Percentiles rank a stretch among this genome's conserved stretches.
phyloP scores from a whole-genome alignment of 1,284 basidiomycete species.

The Malassezia pachydermatis region DNA sequence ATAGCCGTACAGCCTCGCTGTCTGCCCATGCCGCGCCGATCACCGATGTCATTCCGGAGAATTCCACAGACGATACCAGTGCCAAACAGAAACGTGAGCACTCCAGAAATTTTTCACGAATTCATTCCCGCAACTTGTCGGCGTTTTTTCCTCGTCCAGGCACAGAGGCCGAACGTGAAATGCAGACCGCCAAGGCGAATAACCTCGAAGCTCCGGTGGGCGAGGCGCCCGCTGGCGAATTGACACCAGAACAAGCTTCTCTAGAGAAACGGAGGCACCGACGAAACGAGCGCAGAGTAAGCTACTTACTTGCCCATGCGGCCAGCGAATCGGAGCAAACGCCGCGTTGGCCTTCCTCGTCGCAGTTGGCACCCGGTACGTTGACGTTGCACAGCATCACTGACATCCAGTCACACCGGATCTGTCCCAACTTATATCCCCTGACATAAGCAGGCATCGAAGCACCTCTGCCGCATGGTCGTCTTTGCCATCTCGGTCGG shows the following conservation, averaged over 20 bases:
- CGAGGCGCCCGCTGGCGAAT: too few relatives aligned
- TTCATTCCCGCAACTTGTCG: slow-evolving; percentile 39
- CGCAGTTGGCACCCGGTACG: neutral
- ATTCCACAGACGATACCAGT: neutral
- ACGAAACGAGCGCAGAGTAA: slow-evolving; percentile 9
- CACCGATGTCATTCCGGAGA: too few relatives aligned
- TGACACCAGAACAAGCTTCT: neutral
- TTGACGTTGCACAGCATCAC: too few relatives aligned
- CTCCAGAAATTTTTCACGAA: slow-evolving; percentile 33
- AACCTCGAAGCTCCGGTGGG: too few relatives aligned
- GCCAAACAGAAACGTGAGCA: slow-evolving; percentile 27
- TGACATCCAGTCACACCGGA: too few relatives aligned
- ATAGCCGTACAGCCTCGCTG: too few relatives aligned
- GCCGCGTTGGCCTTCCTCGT: neutral
- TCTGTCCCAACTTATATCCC: slow-evolving; percentile 4
- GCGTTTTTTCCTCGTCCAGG: slow-evolving; percentile 45
- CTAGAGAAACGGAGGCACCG: slow-evolving; percentile 1
- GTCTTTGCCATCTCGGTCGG: neutral
- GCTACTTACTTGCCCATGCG: slow-evolving; percentile 8
- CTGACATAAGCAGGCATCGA: slow-evolving; percentile 2
- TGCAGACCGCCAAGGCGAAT: too few relatives aligned
- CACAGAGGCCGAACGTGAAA: slow-evolving; percentile 37
- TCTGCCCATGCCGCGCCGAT: too few relatives aligned
- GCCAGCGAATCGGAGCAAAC: neutral
- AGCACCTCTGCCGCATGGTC: slow-evolving; percentile 3